Base-by-base conservation (phyloP, 345 rosid genomes). In the Citrus mangshanensis region DNA sequence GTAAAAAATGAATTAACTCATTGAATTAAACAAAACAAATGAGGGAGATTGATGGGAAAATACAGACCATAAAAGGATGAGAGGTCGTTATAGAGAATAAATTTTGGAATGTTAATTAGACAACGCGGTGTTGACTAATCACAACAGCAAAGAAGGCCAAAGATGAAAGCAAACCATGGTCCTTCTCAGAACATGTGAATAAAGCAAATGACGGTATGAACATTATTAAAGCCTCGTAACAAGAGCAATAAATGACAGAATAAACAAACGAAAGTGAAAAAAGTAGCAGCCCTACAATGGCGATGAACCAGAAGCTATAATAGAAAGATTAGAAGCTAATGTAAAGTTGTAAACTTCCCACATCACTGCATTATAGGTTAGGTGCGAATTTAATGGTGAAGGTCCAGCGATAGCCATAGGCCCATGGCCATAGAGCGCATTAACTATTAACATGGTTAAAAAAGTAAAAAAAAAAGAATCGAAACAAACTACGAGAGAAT, bases 31-130 rank as follows among this genome's bases (percentile, higher is more conserved):
- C 72, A 60, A 25, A 76, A 42, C n/a, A 32, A 38, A 62, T 79
- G 75, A 70, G 61, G 10, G 42, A 70, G 75, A 83, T 22, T 59
- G 76, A 73, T 77, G 72, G 49, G 35, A 58, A 67, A 62, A 78
- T 68, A 55, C 64, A 55, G 74, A 51, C 72, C 77, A 51, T 46
- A 76, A 76, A 59, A 79, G 74, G 87, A 77, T 64, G 80, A 78
- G 69, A 75, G 68, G 86, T 81, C 84, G 58, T 78, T 88, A 77
- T 78, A 74, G 78, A 78, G 79, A 84, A 86, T 89, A 68, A 90
- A 79, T 78, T 60, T 73, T 59, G 72, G 42, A 65, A 58, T 74
- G 79, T 59, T 59, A 78, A 77, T 30, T 40, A 76, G 68, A 70
- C 49, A 76, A 63, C 76, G 54, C 58, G 85, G 78, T 73, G 76